Percentiles rank a stretch among this genome's conserved stretches.
phyloP scores from a whole-genome alignment of 2,329 filamentous ascomycete genomes.

The Fusarium euwallaceae region DNA sequence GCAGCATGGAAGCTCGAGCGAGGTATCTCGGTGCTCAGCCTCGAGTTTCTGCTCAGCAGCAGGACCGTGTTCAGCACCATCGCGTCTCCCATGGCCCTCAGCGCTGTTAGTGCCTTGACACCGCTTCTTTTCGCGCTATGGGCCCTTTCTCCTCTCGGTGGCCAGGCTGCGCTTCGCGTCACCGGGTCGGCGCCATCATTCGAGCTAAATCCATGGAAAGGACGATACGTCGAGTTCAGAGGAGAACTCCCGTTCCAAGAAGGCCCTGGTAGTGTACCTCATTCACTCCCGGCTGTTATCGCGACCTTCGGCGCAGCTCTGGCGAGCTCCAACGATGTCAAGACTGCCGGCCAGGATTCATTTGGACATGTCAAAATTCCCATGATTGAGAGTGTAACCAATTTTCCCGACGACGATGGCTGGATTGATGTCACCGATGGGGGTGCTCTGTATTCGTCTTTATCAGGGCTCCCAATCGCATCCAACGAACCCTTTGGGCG shows the following conservation, averaged over 20 bases:
- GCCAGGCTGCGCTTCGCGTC: conserved; percentile 23
- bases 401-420: neutral
- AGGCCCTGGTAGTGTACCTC: neutral
- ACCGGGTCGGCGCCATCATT: conserved; percentile 3
- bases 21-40: conserved; percentile 24
- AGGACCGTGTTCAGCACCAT: conserved; percentile 23
- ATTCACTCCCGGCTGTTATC: conserved; percentile 6
- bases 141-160: conserved; percentile 22
- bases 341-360: conserved; percentile 16
- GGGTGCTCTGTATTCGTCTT: conserved; percentile 3
- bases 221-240: conserved; percentile 20
- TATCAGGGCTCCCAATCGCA: conserved; percentile 16
- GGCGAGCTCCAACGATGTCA: conserved; percentile 6
- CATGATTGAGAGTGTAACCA: conserved; percentile 6
- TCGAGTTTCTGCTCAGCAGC: conserved; percentile 23
- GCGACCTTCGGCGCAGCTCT: conserved; percentile 9
- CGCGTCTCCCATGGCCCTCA: conserved; percentile 4
- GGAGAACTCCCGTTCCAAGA: neutral
- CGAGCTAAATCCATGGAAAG: neutral
- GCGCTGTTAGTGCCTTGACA: conserved; percentile 3
- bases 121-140: conserved; percentile 18
- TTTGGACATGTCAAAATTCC: conserved; percentile 28
- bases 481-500: neutral
- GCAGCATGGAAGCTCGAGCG: conserved; percentile 26
- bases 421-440: conserved; percentile 9